Evolutionary conservation across 495 filamentous ascomycete species (phyloP).

Genomic region (Tuber calosporum): DNA sequence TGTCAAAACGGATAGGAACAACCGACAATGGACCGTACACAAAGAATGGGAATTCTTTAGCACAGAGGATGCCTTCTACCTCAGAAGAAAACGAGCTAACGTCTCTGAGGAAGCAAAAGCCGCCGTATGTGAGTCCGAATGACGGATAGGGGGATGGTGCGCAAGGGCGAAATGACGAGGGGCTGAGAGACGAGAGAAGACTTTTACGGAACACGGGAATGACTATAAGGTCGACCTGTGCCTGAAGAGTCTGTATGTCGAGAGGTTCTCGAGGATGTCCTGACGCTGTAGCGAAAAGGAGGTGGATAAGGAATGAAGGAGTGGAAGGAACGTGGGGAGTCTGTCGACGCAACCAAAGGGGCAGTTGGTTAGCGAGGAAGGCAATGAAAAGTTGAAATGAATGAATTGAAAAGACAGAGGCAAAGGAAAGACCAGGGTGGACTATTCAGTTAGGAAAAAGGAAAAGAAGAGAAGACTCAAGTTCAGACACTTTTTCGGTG

Average conservation of each 20-base stretch:
- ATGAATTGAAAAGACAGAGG: conserved; percentile 39
- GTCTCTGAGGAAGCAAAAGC: conserved; percentile 41
- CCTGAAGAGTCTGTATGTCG: conserved; percentile 38
- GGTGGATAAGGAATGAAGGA: conserved; percentile 41
- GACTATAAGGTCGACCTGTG: conserved; percentile 41
- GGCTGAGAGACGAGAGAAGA: conserved; percentile 32
- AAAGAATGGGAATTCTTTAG: conserved; percentile 38
- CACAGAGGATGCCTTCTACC: conserved; percentile 38
- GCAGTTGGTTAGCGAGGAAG: conserved; percentile 37
- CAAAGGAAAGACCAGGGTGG: conserved; percentile 37
- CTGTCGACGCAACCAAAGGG: conserved; percentile 37
- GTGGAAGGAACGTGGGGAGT: conserved; percentile 41
- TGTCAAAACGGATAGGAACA: conserved; percentile 35
- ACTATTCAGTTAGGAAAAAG: conserved; percentile 35
- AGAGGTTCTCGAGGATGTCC: conserved; percentile 40
- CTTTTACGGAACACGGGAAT: conserved; percentile 38
- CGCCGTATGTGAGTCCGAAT: conserved; percentile 26
- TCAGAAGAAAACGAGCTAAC: conserved; percentile 44
- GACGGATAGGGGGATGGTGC: conserved; percentile 33
- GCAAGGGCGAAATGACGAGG: conserved; percentile 39
- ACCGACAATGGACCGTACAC: conserved; percentile 33
- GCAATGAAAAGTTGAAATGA: conserved; percentile 33
- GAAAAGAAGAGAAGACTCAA: conserved; percentile 24
- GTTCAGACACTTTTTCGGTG: conserved; percentile 22
- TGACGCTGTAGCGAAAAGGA: conserved; percentile 38